Evolutionary conservation across 2,329 filamentous ascomycete genomes (phyloP).

Genomic region (Pseudogymnoascus sp.): DNA sequence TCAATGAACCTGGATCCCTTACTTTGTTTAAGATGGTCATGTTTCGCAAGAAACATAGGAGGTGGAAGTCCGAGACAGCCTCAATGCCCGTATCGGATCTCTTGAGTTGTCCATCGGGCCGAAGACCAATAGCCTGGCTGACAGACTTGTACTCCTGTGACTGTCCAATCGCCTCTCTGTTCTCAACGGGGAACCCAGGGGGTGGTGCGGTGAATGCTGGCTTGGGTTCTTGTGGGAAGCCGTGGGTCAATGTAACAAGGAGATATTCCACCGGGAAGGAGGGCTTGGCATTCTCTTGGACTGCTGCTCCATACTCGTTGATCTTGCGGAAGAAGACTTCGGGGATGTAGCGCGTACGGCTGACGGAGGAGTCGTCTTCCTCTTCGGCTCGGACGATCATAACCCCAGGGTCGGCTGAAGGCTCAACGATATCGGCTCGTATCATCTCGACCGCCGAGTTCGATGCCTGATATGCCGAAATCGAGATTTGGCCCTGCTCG

Average conservation of each 20-base stretch:
- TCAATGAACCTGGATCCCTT: conserved; percentile 28
- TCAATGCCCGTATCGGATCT: conserved; percentile 55
- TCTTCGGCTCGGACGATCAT: conserved; percentile 95
- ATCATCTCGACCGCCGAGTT: conserved; percentile 98
- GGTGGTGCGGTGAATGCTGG: conserved; percentile 63
- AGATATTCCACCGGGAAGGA: conserved; percentile 95
- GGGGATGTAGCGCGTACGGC: conserved; percentile 79
- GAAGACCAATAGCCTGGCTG: conserved; percentile 58
- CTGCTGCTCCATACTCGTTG: conserved; percentile 93
- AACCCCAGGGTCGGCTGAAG: conserved; percentile 82
- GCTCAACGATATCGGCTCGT: conserved; percentile 85
- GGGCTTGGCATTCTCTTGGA: conserved; percentile 95
- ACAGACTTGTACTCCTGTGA: conserved; percentile 69
- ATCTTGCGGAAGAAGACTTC: conserved; percentile 94
- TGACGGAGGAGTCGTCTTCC: conserved; percentile 64
- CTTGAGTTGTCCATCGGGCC: conserved; percentile 47
- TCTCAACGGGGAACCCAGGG: conserved; percentile 79
- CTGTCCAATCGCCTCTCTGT: conserved; percentile 79
- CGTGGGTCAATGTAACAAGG: conserved; percentile 90
- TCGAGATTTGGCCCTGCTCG: conserved; percentile 76
- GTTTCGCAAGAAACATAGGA: conserved; percentile 77
- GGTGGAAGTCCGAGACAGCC: conserved; percentile 84
- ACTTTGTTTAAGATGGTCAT: conserved; percentile 83
- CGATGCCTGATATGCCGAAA: conserved; percentile 89
- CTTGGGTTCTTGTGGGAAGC: conserved; percentile 75